Evolutionary conservation across 805 yeast species (phyloP).

Genomic region (Blastobotrys americana): DNA sequence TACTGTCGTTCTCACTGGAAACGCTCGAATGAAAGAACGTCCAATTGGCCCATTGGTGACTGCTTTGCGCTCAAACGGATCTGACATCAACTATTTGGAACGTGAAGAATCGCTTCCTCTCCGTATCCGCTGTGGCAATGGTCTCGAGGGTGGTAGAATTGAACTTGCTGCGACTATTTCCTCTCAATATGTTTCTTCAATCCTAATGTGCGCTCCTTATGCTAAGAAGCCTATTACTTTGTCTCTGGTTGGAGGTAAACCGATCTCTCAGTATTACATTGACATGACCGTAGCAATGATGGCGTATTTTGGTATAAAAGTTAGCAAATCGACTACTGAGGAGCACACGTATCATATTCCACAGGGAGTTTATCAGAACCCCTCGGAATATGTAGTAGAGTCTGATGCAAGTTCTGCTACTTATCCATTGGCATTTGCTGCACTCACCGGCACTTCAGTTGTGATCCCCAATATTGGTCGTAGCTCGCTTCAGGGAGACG

Average conservation of each 20-base stretch:
- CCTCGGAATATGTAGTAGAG: conserved; percentile 80
- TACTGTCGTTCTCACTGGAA: conserved; percentile 74
- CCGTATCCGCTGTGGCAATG: conserved; percentile 57
- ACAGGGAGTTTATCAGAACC: conserved; percentile 69
- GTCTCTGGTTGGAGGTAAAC: conserved; percentile 89
- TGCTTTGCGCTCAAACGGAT: conserved; percentile 77
- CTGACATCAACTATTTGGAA: conserved; percentile 63
- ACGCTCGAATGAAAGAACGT: conserved; percentile 93
- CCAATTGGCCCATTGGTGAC: conserved; percentile 96
- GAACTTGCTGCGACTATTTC: conserved; percentile 94
- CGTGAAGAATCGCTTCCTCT: conserved; percentile 80
- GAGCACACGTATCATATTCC: conserved; percentile 88
- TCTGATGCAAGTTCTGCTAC: conserved; percentile 98
- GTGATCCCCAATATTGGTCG: conserved; percentile 93
- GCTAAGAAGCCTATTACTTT: conserved; percentile 83
- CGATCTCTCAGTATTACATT: conserved; percentile 89
- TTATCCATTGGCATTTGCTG: conserved; percentile 95
- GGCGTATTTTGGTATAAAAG: conserved; percentile 80
- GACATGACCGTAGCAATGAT: conserved; percentile 97
- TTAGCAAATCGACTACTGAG: conserved; percentile 60
- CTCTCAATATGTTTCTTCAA: conserved; percentile 93
- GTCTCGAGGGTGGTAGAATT: conserved; percentile 82
- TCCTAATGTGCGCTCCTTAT: conserved; percentile 96
- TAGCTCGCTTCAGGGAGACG: conserved; percentile 92
- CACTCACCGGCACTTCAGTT: conserved; percentile 86